A percentile compares a stretch with the other conserved stretches of the same genome.
phyloP scores from a whole-genome alignment of 805 yeast species.

The Blastobotrys americana region DNA sequence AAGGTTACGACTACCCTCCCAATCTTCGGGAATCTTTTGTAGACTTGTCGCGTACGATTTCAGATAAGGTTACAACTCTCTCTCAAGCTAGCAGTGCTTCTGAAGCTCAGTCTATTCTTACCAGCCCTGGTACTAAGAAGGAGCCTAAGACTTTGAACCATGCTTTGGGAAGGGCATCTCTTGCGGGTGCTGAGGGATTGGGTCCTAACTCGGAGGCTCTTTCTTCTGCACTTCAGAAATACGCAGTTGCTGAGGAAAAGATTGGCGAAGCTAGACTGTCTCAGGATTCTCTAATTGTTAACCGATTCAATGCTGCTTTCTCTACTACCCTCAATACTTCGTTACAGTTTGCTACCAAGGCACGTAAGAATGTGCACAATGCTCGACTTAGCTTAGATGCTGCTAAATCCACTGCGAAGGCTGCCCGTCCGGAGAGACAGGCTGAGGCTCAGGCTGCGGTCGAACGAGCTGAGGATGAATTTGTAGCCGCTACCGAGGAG shows the following conservation, averaged over 20 bases:
- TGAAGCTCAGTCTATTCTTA: constrained; percentile 74
- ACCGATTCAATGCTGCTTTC: constrained; percentile 63
- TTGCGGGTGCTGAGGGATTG: constrained; percentile 36
- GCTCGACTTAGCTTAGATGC: constrained; percentile 75
- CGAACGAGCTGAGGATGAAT: constrained; percentile 82
- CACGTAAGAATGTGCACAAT: constrained; percentile 68
- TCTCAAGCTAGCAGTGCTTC: constrained; percentile 67
- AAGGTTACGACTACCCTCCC: constrained; percentile 78
- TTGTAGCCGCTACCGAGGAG: constrained; percentile 83
- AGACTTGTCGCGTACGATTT: constrained; percentile 60
- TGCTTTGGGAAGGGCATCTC: constrained; percentile 71
- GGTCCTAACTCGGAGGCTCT: constrained; percentile 42
- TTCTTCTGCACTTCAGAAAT: constrained; percentile 55
- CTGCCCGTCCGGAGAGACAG: constrained; percentile 55
- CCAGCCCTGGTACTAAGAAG: constrained; percentile 41
- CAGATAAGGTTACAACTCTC: constrained; percentile 56
- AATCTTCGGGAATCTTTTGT: constrained; percentile 67
- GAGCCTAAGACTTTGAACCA: constrained; percentile 77
- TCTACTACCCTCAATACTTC: constrained; percentile 53
- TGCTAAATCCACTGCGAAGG: constrained; percentile 50
- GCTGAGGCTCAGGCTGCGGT: constrained; percentile 68
- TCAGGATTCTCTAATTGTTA: constrained; percentile 67
- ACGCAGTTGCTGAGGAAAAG: constrained; percentile 62
- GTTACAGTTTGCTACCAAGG: constrained; percentile 55
- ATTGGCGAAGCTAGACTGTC: constrained; percentile 77